Evolutionary conservation across 2,329 filamentous ascomycete species (phyloP).

Genomic region (Pseudovirgaria hyperparasitica): DNA sequence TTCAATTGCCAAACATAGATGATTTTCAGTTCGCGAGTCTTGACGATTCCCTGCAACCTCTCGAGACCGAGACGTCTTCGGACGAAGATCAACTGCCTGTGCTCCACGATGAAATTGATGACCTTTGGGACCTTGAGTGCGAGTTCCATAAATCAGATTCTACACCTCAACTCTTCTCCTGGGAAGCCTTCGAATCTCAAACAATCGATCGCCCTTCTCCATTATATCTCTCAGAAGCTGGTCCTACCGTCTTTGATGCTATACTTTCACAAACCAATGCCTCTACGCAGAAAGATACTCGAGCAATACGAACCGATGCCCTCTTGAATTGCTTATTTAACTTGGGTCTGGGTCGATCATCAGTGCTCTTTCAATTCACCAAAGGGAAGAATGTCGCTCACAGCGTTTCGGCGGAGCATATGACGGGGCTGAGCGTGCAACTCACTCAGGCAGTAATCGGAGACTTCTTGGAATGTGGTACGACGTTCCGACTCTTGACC

Average conservation of each 20-base stretch:
- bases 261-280: constrained; percentile 26
- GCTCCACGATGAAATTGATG: constrained; percentile 17
- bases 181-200: constrained; percentile 50
- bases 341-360: constrained; percentile 58
- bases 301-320: constrained; percentile 23
- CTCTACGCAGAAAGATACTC: constrained; percentile 28
- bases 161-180: constrained; percentile 42
- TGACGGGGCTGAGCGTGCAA: constrained; percentile 38
- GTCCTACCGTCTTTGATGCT: constrained; percentile 53
- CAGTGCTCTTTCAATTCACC: constrained; percentile 56
- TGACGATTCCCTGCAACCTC: constrained; percentile 17
- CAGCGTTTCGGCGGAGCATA: constrained; percentile 29
- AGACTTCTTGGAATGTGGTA: constrained; percentile 27
- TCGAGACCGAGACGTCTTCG: constrained; percentile 14
- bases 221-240: constrained; percentile 56
- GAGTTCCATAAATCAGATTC: constrained; percentile 19
- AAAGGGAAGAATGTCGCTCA: constrained; percentile 40
- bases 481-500: constrained; percentile 19
- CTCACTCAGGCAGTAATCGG: constrained; percentile 40
- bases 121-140: constrained; percentile 27
- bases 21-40: constrained; percentile 23
- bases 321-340: constrained; percentile 44
- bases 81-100: constrained; percentile 4
- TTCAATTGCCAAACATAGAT: constrained; percentile 26
- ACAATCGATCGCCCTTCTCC: constrained; percentile 29